Evolutionary conservation across 768 basidiomycete species (phyloP).

Genomic region (Trametes cubensis): DNA sequence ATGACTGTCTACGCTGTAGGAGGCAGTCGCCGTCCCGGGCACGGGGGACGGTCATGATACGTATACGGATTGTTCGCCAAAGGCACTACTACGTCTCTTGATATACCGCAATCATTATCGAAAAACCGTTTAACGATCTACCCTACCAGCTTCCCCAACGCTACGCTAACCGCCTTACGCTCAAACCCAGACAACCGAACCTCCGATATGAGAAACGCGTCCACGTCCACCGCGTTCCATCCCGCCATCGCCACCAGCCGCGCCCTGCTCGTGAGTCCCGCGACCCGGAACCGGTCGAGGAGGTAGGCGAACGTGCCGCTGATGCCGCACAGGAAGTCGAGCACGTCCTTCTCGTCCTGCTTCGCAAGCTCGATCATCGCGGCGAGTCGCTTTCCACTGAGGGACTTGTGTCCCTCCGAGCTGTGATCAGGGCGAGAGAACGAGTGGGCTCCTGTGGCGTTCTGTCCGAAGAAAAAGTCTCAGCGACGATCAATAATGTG

Average conservation of each 20-base stretch:
- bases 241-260: background rate
- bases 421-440: too few species aligned
- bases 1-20: too few species aligned
- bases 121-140: too few species aligned
- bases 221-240: background rate
- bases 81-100: too few species aligned
- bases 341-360: background rate
- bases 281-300: background rate
- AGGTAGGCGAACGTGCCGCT: background rate
- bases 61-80: too few species aligned
- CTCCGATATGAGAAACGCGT: background rate
- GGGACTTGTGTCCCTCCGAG: too few species aligned
- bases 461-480: background rate
- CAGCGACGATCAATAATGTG: too few species aligned
- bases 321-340: background rate
- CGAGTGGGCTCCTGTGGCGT: too few species aligned
- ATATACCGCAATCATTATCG: too few species aligned
- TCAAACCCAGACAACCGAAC: background rate
- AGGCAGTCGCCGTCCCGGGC: too few species aligned
- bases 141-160: background rate
- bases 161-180: background rate
- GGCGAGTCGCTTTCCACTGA: too few species aligned
- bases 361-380: background rate
- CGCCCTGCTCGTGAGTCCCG: conserved; percentile 1
- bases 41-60: too few species aligned